phyloP scores from a whole-genome alignment of 805 yeast species.

The Zygosaccharomyces kombuchaensis region DNA sequence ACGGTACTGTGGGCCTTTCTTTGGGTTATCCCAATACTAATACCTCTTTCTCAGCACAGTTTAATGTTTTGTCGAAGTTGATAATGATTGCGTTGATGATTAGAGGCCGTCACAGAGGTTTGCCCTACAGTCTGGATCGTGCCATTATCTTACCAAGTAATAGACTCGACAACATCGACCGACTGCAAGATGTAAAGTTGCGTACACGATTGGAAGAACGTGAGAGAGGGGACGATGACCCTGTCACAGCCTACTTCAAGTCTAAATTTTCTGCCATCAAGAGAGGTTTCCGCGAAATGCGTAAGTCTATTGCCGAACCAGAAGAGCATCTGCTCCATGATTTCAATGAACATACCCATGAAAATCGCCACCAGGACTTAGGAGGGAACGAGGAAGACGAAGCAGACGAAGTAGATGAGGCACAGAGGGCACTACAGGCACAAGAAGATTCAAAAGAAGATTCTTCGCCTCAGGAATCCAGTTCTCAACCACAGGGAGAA shows the following conservation, averaged over 20 bases:
- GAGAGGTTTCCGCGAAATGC: slow-evolving; percentile 4
- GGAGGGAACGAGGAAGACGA: background rate
- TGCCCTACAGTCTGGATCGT: slow-evolving; percentile 89
- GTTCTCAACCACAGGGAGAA: slow-evolving; percentile 5
- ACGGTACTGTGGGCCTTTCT: slow-evolving; percentile 93
- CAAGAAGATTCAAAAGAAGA: slow-evolving; percentile 2
- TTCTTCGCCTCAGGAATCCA: slow-evolving; percentile 1
- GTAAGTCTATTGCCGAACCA: slow-evolving; percentile 4
- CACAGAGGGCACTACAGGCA: background rate
- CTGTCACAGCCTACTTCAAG: slow-evolving; percentile 29
- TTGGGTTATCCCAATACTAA: slow-evolving; percentile 69
- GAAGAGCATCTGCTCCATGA: slow-evolving; percentile 7
- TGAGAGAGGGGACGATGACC: slow-evolving; percentile 18
- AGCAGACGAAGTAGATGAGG: background rate
- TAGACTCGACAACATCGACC: slow-evolving; percentile 57
- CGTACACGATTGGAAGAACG: slow-evolving; percentile 12
- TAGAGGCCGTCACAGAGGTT: slow-evolving; percentile 94
- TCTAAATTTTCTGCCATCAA: slow-evolving; percentile 12
- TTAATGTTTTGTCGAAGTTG: slow-evolving; percentile 69
- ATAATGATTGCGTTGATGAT: slow-evolving; percentile 86
- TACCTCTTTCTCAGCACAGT: slow-evolving; percentile 70
- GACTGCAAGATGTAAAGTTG: slow-evolving; percentile 42
- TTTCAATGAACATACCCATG: slow-evolving; percentile 4
- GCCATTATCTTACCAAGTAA: slow-evolving; percentile 84
- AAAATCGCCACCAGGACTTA: slow-evolving; percentile 2